Percentiles rank a stretch among this genome's conserved stretches.
phyloP scores from a whole-genome alignment of 345 rosid species.

The Bruguiera parviflora region DNA sequence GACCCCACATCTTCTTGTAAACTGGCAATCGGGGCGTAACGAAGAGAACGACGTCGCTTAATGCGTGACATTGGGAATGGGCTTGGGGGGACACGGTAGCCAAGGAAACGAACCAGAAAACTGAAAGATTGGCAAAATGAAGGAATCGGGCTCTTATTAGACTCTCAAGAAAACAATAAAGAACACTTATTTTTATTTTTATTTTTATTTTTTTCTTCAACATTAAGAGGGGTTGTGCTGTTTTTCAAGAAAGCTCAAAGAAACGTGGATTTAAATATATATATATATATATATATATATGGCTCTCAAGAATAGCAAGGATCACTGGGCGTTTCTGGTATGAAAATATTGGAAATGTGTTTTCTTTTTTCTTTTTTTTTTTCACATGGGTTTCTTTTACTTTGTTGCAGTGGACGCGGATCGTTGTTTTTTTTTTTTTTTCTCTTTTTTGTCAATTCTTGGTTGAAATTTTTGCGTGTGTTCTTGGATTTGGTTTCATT shows the following conservation, averaged over 20 bases:
- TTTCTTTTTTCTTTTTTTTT: neutral
- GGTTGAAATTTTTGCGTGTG: neutral
- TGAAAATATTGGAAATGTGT: neutral
- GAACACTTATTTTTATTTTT: neutral
- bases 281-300: no score
- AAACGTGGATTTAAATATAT: neutral
- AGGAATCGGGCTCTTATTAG: no score
- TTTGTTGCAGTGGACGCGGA: neutral
- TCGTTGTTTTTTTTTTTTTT: neutral
- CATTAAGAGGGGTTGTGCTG: neutral
- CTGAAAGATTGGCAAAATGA: no score
- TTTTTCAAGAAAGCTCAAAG: neutral
- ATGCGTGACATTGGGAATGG: no score
- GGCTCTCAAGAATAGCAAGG: slow-evolving; percentile 22
- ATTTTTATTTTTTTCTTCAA: neutral
- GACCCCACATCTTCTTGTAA: neutral
- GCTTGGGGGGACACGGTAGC: no score
- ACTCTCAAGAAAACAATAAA: neutral
- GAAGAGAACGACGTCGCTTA: neutral
- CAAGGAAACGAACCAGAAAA: no score
- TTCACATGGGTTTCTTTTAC: neutral
- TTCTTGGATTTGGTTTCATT: neutral
- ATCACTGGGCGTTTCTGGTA: slow-evolving; percentile 58
- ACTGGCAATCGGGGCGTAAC: no score
- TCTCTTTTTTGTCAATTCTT: neutral